Base-by-base conservation (phyloP, 106 monocot genomes). In the Xerophyta viscosa region DNA sequence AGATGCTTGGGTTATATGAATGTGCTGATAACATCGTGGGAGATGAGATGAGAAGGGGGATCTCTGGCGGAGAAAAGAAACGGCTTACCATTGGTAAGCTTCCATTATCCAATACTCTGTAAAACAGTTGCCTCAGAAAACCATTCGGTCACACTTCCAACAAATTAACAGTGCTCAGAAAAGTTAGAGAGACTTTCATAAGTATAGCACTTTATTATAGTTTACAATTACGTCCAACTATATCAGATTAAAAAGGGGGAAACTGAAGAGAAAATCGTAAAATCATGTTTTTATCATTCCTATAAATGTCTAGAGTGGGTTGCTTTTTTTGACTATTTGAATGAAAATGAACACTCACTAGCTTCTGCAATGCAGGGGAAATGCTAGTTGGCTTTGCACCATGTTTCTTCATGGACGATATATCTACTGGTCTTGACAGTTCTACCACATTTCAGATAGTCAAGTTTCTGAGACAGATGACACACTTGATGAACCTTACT, bases 321-420 rank as follows among this genome's bases (percentile, higher is more conserved):
- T n/a, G n/a, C n/a, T n/a, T n/a, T n/a, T n/a, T n/a, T n/a, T n/a
- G n/a, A n/a, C n/a, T n/a, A n/a, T n/a, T 33, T 5, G 33, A 33
- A 33, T 10, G 10, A 14, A 44, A 44, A 44, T 17, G n/a, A 14
- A 17, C 6, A 9, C 3, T 44, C 14, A 44, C n/a, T 14, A 17
- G 14, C 3, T 44, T 14, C n/a, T 17, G 8, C n/a, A 25, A 8
- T 69, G 48, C 68, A 94, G 93, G 84, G 27, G 94, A 94, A 42
- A 94, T 94, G 94, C 57, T 94, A 29, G 88, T 84, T 19, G 81
- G 88, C 7, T 61, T 84, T 52, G 68, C 80, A 47, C 80, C 68
- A 68, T 71, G 77, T 29, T 71, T 84, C 28, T 87, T 94, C 64
- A 81, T 94, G 88, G 94, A 94, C 62, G 94, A 94, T 58, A 94